Evolutionary conservation across 108 stramenopile species (phyloP), one percentile per base, ranked within the genome.

Genomic region (Epipyxis sp.): DNA sequence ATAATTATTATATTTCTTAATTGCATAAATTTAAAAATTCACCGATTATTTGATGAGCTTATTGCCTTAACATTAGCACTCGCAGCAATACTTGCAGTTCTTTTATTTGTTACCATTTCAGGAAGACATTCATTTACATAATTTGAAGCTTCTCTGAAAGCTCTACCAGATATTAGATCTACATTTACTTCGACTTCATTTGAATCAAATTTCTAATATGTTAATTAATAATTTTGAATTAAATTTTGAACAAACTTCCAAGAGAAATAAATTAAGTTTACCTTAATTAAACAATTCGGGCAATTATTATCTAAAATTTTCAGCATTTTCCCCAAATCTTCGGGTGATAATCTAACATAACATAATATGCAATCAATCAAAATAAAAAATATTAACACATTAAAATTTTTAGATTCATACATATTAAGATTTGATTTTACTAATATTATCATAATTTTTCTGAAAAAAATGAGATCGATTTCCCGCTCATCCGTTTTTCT

Each of bases 271-370:
- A 25, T 32, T 16, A 32, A 6, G 35, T 6, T 35, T 25, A 65
- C 61, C 61, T 65, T 65, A 6, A 65, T 6, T 6, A 65, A 32
- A 32, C 61, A 13, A 65, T 86, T 83, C 43, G 94, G 97, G 86
- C 93, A 94, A 76, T 91, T 92, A 34, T 79, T 77, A 77, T 97
- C 94, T 39, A 97, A 81, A 79, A 93, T 91, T 29, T 91, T 89
- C 39, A 97, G 88, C 46, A 95, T 81, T 59, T 87, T 87, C 35
- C 92, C 94, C 29, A 97, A 81, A 69, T 94, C 91, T 79, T 97
- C 95, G 77, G 94, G 94, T 40, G 84, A 69, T 50, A 95, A 85
- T 71, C 91, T 90, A 78, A 13, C 46, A n/a, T n/a, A n/a, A n/a
- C n/a, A n/a, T n/a, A n/a, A n/a, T n/a, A n/a, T n/a, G n/a, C n/a